Conservation (phyloP, 305 asterid species). For the Fraxinus albicans region DNA sequence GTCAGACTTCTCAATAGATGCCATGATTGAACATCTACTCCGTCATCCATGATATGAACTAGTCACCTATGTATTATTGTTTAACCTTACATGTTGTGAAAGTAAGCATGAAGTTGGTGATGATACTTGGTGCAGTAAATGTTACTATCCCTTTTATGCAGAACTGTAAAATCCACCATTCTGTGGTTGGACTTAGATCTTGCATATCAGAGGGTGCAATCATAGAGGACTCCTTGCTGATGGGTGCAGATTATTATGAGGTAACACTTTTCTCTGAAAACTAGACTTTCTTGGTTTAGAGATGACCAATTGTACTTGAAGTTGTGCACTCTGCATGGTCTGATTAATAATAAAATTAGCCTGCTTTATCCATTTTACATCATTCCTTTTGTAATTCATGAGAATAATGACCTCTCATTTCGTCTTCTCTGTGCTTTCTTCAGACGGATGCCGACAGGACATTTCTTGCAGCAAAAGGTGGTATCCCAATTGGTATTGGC, state of each 20-base stretch:
- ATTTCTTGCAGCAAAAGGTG: slow-evolving; percentile 67
- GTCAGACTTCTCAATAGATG: not conserved
- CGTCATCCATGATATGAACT: not conserved
- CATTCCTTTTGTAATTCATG: slow-evolving; percentile 7
- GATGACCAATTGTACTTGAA: not conserved
- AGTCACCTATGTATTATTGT: not conserved
- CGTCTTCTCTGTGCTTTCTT: slow-evolving; percentile 15
- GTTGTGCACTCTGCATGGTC: not conserved
- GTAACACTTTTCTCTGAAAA: slow-evolving; percentile 37
- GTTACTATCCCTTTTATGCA: slow-evolving; percentile 31
- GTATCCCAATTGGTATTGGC: slow-evolving; percentile 89
- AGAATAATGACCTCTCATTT: slow-evolving; percentile 1
- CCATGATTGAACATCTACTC: not conserved
- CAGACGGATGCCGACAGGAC: slow-evolving; percentile 82
- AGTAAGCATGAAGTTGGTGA: not conserved
- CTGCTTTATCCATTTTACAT: not conserved
- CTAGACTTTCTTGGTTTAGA: not conserved
- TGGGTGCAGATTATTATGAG: slow-evolving; percentile 98
- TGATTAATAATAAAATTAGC: not conserved
- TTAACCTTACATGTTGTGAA: not conserved
- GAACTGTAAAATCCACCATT: slow-evolving; percentile 95
- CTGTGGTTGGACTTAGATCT: slow-evolving; percentile 92
- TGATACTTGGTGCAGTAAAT: not conserved
- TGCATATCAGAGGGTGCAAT: slow-evolving; percentile 93
- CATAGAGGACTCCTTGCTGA: slow-evolving; percentile 78